phyloP scores from a whole-genome alignment of 192 early-diverging fungal species.

The Coemansia sp. region DNA sequence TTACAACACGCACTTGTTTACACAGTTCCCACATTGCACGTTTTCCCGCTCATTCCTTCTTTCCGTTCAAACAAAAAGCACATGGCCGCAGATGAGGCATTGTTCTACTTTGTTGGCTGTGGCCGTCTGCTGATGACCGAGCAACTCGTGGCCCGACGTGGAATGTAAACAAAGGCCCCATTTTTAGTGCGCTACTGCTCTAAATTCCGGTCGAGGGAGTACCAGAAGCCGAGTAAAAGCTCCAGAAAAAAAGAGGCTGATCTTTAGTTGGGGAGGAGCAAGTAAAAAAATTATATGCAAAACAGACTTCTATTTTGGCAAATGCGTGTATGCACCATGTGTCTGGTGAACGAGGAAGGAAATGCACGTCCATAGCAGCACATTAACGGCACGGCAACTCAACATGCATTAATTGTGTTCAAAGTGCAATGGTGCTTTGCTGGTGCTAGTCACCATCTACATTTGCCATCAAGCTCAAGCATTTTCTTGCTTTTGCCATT shows the following conservation, averaged over 20 bases:
- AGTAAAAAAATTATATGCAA: background rate
- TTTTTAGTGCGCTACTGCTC: background rate
- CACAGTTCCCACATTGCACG: conserved; percentile 7
- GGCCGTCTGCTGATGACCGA: conserved; percentile 10
- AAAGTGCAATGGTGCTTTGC: conserved; percentile 11
- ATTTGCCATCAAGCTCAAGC: background rate
- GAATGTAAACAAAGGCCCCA: background rate
- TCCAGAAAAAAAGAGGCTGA: background rate
- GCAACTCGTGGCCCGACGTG: conserved; percentile 9
- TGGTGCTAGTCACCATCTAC: background rate
- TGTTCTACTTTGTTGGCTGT: conserved; percentile 2
- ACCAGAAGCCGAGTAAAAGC: background rate
- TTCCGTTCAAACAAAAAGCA: background rate
- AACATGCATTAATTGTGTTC: conserved; percentile 15
- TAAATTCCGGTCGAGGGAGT: background rate
- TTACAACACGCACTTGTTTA: background rate
- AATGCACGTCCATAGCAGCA: background rate
- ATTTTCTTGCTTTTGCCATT: background rate
- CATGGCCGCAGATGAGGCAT: conserved; percentile 7
- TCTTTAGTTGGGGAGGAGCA: conserved; percentile 2
- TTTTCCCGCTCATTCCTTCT: background rate
- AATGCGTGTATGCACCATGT: conserved; percentile 4
- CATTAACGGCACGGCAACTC: background rate
- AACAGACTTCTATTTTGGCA: conserved; percentile 11
- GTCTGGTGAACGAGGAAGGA: conserved; percentile 4